Evolutionary conservation across 1,284 basidiomycete genomes (phyloP), one percentile per base, ranked within the genome.

Genomic region (Boletus subluridellus): DNA sequence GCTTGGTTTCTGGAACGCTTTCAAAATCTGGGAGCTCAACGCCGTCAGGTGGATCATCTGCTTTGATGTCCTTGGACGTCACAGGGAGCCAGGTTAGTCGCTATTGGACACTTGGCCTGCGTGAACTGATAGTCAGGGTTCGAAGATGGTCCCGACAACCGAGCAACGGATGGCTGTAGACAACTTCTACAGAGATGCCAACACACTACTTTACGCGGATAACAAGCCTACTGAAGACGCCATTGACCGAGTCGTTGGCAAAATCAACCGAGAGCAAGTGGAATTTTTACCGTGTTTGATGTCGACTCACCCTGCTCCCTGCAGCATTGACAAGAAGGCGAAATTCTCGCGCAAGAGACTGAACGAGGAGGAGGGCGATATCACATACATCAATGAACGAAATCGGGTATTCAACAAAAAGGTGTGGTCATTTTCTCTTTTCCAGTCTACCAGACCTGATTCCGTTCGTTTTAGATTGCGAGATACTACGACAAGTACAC

Each of bases 401-500:
- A 99, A 99, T 79, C 89, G 93, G 68, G 93, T 96, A 54, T 99
- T 98, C 83, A 99, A 98, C 86, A 95, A 95, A 79, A 99, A 98
- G 88, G 91, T 89, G 35, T n/a, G 77, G 60, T 34, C 42, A 9
- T 41, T 34, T 7, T 24, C 15, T 46, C 46, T 34, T 9, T 21
- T 45, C 34, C 6, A 5, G 5, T 38, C 26, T 7, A 35, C 54
- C 21, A 21, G 45, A 32, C 28, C 2, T 2, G 2, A 4, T 65
- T 0, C 55, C 50, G 37, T 52, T 54, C 30, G 34, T 39, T 57
- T 35, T 52, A 69, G 91, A 94, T 98, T 77, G 89, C 92, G 24
- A 85, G 96, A 61, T 99, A 95, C 78, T 99, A 95, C 80, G 94
- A 98, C 83, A 95, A 96, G 71, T 96, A 98, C 71, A 99, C 96